phyloP scores from a whole-genome alignment of 768 basidiomycete genomes.

The Porphyrellus cyaneotinctus region DNA sequence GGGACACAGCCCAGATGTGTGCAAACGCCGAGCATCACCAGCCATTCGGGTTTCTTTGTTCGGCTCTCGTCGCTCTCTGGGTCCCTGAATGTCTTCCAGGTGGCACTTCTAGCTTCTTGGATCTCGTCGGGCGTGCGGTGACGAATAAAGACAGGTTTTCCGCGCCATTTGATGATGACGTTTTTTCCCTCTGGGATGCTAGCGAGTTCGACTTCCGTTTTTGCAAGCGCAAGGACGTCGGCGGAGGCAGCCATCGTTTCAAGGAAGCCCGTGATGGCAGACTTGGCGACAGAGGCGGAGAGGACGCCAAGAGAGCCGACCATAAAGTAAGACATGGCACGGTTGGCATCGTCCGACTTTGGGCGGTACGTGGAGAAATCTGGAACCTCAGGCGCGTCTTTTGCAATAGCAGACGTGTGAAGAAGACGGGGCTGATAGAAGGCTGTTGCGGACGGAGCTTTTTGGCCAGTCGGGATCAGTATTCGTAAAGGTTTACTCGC shows the following conservation, averaged over 20 bases:
- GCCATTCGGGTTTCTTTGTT: conserved; percentile 94
- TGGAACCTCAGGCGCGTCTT: conserved; percentile 79
- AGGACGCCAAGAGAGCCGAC: conserved; percentile 89
- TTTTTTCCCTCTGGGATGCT: conserved; percentile 97
- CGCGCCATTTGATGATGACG: conserved; percentile 97
- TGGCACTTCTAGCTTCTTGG: conserved; percentile 78
- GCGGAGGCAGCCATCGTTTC: conserved; percentile 96
- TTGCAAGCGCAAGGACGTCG: conserved; percentile 95
- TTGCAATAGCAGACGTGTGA: conserved; percentile 67
- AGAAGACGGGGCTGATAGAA: conserved; percentile 66
- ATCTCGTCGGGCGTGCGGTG: conserved; percentile 92
- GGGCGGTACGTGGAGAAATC: conserved; percentile 83
- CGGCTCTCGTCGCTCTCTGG: conserved; percentile 88
- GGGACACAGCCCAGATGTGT: conserved; percentile 99
- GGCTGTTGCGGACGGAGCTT: conserved; percentile 50
- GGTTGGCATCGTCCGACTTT: conserved; percentile 59
- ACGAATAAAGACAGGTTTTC: conserved; percentile 99
- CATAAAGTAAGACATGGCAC: conserved; percentile 85
- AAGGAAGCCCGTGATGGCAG: conserved; percentile 89
- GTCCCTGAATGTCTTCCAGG: conserved; percentile 88
- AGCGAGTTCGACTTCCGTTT: conserved; percentile 90
- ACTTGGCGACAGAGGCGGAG: conserved; percentile 92
- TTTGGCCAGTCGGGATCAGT: conserved; percentile 14
- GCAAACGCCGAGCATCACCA: conserved; percentile 89
- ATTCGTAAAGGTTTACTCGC: conserved; percentile 4